Conservation (phyloP, 495 filamentous ascomycete species). For the Cudoniella acicularis region DNA sequence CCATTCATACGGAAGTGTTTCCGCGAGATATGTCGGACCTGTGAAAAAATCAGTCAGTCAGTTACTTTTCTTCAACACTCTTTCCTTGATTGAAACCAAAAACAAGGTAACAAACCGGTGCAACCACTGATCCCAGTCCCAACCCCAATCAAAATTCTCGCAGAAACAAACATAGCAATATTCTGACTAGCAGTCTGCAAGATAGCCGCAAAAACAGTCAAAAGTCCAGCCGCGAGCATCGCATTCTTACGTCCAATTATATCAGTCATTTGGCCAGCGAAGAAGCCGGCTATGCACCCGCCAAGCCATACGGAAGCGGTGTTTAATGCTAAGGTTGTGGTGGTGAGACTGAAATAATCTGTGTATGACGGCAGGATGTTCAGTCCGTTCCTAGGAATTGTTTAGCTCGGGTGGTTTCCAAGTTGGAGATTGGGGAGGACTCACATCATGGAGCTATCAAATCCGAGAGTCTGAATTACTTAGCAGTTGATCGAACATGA, state of each 20-base stretch:
- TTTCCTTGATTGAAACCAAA: too few species aligned
- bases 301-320: constrained; percentile 20
- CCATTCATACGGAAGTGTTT: constrained; percentile 35
- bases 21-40: constrained; percentile 34
- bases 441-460: constrained; percentile 15
- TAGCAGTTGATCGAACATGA: not conserved
- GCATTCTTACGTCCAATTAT: constrained; percentile 35
- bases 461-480: constrained; percentile 12
- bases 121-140: not conserved
- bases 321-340: constrained; percentile 11
- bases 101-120: not conserved
- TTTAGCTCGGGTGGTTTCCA: not conserved
- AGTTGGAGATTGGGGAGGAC: not conserved
- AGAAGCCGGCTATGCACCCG: constrained; percentile 1
- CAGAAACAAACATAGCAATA: constrained; percentile 37
- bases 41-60: not conserved
- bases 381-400: constrained; percentile 40
- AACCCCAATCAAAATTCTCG: constrained; percentile 38
- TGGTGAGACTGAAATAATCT: constrained; percentile 45
- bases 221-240: constrained; percentile 35
- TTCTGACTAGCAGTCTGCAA: constrained; percentile 45
- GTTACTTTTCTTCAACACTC: not conserved
- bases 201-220: constrained; percentile 40
- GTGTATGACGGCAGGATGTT: constrained; percentile 47
- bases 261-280: constrained; percentile 6